Evolutionary conservation across 2,329 filamentous ascomycete species (phyloP), one percentile per base, ranked within the genome.

Genomic region (Leptodontidium sp.): DNA sequence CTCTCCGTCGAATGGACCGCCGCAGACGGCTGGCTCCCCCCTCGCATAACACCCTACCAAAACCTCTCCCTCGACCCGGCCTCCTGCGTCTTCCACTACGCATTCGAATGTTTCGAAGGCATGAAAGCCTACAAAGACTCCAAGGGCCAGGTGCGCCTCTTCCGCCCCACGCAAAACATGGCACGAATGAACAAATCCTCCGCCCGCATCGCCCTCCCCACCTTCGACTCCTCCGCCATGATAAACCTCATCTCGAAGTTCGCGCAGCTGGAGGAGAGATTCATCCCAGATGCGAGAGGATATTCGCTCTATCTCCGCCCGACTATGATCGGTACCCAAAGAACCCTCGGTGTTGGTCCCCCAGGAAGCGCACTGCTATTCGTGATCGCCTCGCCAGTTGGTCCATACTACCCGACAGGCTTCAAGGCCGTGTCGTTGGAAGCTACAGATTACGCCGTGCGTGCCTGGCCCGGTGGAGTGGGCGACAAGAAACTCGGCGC

Each of bases 111-210:
- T 81, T 99, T 99, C 82, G 96, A 99, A 85, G 96, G 96, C 75
- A 97, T 98, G 94, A 99, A 99, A 85, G 96, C 96, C 69, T 99
- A 99, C 87, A 97, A 95, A 82, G 93, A 97, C 83, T 88, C 87
- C 77, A 79, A 88, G 53, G 93, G 93, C 75, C 84, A 90, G 69
- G 88, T 97, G 75, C 90, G 95, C 66, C 85, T 99, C 65, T 99
- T 99, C 87, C 89, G 96, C 43, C 96, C 96, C 1, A 91, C 97
- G 80, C 96, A 89, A 87, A 99, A 99, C 85, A 98, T 98, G 95
- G 90, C 86, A 72, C 91, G 96, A 70, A 83, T 99, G 81, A 99
- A 98, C 86, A 93, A 91, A 81, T 98, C 94, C 2, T 89, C 93
- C 61, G 89, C 93, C 49, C 92, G 96, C 73, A 98, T 99, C 82